These are phyloP conservation scores for Orychophragmus violaceus DNA, from an alignment of 345 rosid genomes.

Conservation along the genomic window DNA sequence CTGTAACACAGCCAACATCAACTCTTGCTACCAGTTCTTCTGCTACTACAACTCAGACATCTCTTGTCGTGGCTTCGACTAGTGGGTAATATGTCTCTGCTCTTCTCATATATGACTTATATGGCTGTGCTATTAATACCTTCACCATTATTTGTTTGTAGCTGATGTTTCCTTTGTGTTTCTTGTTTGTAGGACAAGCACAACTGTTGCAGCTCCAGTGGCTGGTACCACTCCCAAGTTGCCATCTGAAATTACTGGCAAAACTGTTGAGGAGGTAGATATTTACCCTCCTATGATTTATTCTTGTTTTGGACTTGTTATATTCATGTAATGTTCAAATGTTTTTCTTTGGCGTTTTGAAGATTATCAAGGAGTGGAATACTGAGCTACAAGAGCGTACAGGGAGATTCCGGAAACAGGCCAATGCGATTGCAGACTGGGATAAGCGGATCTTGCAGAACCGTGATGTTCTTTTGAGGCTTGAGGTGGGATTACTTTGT, in stretches of 20 bases:
- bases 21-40: conserved; percentile 39
- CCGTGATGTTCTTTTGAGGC: conserved; percentile 93
- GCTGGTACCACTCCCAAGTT: conserved; percentile 58
- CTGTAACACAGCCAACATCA: conserved; percentile 45
- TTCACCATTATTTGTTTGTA: background rate
- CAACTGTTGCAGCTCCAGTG: conserved; percentile 41
- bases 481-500: conserved; percentile 55
- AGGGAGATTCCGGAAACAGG: conserved; percentile 85
- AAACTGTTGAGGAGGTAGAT: conserved; percentile 89
- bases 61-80: conserved; percentile 61
- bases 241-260: conserved; percentile 88
- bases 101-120: background rate
- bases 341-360: conserved; percentile 12
- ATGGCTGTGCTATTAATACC: background rate
- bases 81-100: conserved; percentile 47
- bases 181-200: conserved; percentile 45
- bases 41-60: conserved; percentile 41
- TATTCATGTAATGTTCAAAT: background rate
- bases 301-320: background rate
- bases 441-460: conserved; percentile 94
- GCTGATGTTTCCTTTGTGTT: conserved; percentile 12
- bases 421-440: conserved; percentile 95
- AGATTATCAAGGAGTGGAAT: conserved; percentile 98
- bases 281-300: conserved; percentile 2
- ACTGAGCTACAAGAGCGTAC: conserved; percentile 90